phyloP scores from a whole-genome alignment of 306 rosid genomes.

The Vachellia pachyceras region DNA sequence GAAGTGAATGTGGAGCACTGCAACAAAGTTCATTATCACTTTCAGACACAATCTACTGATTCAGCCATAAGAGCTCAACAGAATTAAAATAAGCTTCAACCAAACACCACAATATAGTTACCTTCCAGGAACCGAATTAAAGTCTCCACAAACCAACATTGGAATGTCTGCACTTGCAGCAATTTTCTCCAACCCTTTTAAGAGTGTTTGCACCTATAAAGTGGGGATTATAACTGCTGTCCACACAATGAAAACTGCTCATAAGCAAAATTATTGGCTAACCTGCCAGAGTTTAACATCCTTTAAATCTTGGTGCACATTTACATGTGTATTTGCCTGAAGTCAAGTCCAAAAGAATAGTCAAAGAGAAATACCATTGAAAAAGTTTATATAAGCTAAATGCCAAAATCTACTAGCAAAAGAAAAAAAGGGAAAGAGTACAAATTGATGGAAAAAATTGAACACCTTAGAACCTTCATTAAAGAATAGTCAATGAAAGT shows the following conservation, averaged over 20 bases:
- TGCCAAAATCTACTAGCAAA: background rate
- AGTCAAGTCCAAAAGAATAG: conserved; percentile 34
- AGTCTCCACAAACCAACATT: conserved; percentile 99
- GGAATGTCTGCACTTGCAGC: conserved; percentile 97
- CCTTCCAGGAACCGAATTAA: conserved; percentile 97
- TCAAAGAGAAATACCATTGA: conserved; percentile 15
- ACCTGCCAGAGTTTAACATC: conserved; percentile 99
- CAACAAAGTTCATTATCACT: conserved; percentile 46
- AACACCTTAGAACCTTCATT: background rate
- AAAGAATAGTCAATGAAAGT: background rate
- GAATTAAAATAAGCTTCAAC: background rate
- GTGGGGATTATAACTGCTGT: conserved; percentile 34
- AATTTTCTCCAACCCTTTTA: conserved; percentile 96
- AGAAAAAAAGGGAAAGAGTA: background rate
- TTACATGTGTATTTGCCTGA: conserved; percentile 94
- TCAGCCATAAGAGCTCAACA: conserved; percentile 14
- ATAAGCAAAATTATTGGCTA: conserved; percentile 34
- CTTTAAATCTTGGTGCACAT: conserved; percentile 78
- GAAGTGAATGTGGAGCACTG: conserved; percentile 97
- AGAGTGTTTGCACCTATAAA: conserved; percentile 87
- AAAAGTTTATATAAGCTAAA: background rate
- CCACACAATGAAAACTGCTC: background rate
- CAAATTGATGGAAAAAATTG: background rate
- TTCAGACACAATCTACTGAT: conserved; percentile 33
- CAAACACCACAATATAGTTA: conserved; percentile 34